These are phyloP conservation scores for Isochrysis galbana DNA, from an alignment of 78 protist species.

Conservation along the genomic window DNA sequence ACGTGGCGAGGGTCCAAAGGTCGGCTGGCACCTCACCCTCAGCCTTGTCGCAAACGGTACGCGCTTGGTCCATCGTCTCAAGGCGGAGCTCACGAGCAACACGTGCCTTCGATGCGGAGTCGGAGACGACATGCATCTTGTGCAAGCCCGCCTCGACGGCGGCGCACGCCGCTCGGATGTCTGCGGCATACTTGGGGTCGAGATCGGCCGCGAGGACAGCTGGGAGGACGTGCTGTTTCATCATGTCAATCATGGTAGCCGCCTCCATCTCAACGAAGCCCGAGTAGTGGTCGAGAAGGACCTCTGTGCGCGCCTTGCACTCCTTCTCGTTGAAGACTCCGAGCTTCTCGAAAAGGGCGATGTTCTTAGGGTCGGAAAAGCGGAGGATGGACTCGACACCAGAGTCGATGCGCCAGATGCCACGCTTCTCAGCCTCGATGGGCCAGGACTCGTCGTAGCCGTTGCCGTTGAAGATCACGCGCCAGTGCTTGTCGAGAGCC, in stretches of 20 bases:
- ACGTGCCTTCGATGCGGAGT: background rate
- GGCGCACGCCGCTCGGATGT: background rate
- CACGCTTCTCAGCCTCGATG: conserved; percentile 77
- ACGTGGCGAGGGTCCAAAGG: conserved; percentile 48
- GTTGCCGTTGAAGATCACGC: conserved; percentile 85
- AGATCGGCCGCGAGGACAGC: background rate
- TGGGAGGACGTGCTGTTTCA: conserved; percentile 52
- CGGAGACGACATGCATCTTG: background rate
- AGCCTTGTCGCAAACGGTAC: conserved; percentile 32
- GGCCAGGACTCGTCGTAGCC: conserved; percentile 81
- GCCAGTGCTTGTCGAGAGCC: conserved; percentile 59
- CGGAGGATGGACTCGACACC: conserved; percentile 61
- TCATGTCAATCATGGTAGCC: conserved; percentile 60
- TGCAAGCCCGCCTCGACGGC: background rate
- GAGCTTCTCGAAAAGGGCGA: conserved; percentile 62
- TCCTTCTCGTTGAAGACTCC: conserved; percentile 48
- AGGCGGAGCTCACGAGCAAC: conserved; percentile 45
- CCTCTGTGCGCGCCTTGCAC: conserved; percentile 55
- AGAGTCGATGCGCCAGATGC: conserved; percentile 59
- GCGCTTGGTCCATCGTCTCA: conserved; percentile 47
- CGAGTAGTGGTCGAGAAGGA: conserved; percentile 61
- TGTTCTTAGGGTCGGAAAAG: conserved; percentile 71
- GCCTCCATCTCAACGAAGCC: conserved; percentile 79
- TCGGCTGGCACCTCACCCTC: conserved; percentile 40
- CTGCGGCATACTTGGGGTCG: background rate